A percentile compares a stretch with the other conserved stretches of the same genome.
Evolutionary conservation across 1,284 basidiomycete species (phyloP).

Genomic region (Trametes sp.): DNA sequence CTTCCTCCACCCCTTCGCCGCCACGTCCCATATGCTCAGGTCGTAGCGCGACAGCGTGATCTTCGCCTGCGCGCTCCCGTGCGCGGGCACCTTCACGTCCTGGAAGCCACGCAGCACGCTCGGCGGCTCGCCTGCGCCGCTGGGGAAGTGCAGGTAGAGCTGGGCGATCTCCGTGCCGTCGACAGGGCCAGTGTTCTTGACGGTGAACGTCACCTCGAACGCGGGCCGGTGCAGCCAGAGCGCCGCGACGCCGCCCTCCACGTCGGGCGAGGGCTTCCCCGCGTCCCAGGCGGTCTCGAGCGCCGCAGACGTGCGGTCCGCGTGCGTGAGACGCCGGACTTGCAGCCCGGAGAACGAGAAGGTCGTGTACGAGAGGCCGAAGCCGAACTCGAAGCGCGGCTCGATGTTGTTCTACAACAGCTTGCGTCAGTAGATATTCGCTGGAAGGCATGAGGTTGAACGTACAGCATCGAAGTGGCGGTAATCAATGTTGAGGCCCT

Average conservation of each 20-base stretch:
- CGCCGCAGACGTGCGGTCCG: constrained; percentile 44
- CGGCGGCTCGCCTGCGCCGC: constrained; percentile 49
- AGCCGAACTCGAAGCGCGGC: constrained; percentile 82
- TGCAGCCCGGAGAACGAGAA: constrained; percentile 72
- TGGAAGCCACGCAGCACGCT: constrained; percentile 54
- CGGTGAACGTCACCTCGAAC: constrained; percentile 62
- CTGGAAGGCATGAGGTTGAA: constrained; percentile 19
- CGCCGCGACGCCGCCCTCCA: constrained; percentile 60
- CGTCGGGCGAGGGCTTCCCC: constrained; percentile 55
- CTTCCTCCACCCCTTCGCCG: constrained; percentile 22
- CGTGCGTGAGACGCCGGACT: constrained; percentile 48
- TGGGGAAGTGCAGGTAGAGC: constrained; percentile 53
- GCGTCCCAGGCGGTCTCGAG: constrained; percentile 61
- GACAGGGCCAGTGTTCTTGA: constrained; percentile 63
- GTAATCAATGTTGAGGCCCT: constrained; percentile 80
- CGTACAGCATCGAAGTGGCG: constrained; percentile 76
- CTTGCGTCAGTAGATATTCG: constrained; percentile 6
- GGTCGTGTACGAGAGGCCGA: constrained; percentile 84
- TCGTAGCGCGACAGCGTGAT: constrained; percentile 53
- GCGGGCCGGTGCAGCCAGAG: constrained; percentile 72
- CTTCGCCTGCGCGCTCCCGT: constrained; percentile 43
- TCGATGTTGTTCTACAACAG: constrained; percentile 52
- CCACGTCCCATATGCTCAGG: constrained; percentile 50
- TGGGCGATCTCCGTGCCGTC: constrained; percentile 57
- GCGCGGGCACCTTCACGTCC: constrained; percentile 48